Evolutionary conservation across 108 stramenopile species (phyloP), one percentile per base, ranked within the genome.

Genomic region (Schizochytrium sp.): DNA sequence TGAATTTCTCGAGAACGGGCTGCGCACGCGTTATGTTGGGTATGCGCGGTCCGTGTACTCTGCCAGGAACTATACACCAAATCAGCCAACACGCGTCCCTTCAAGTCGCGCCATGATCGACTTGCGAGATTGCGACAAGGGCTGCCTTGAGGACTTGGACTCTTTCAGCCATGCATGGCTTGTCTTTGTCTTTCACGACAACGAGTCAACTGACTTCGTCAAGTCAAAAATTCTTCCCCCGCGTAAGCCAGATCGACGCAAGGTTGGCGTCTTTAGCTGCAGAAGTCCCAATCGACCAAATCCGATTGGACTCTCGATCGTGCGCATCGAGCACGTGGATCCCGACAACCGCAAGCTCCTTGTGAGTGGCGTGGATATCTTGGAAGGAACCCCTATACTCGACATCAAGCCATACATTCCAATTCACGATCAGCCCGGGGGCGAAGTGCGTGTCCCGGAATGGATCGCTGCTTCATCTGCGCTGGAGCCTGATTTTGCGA

Each of bases 321-420:
- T 89, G 72, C 28, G 72, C 21, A 76, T 89, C n/a, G 72, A 57
- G 23, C 8, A 44, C 8, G 72, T 89, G 16, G 88, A 89, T 76
- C 21, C 43, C 14, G 44, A 41, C 34, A 43, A 41, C 0, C 51
- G 88, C 72, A 89, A 55, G 34, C 72, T 89, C 10, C 60, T 48
- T 16, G 88, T 89, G 14, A 41, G 53, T 14, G 88, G 88, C 3
- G 53, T 89, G 72, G 88, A 89, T 76, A 29, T 89, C 14, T 72
- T 89, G 8, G 51, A 89, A 21, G 88, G 72, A 29, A 89, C 88
- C 0, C 88, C 88, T 10, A 45, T 89, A 28, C 72, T 89, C 23
- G 88, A 89, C 43, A 89, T 89, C 28, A 89, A 89, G 45, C 88
- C 88, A 12, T 89, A 48, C 55, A 89, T 89, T 12, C 88, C 88